phyloP scores from a whole-genome alignment of 495 filamentous ascomycete genomes.

The Alectoria sarmentosa region DNA sequence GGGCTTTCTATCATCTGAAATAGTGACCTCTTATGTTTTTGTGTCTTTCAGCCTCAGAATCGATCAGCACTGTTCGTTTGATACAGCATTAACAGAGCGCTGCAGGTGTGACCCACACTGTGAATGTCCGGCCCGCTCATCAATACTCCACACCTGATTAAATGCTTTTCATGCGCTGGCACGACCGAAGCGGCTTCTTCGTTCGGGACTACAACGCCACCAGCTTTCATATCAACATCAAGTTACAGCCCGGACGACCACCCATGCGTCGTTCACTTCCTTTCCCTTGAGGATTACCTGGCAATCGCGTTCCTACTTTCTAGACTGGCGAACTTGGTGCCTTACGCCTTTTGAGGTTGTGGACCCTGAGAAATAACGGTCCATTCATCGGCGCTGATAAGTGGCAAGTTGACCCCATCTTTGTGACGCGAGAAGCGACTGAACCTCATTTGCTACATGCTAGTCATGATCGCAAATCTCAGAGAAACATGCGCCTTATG shows the following conservation, averaged over 20 bases:
- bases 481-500: not conserved
- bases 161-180: not conserved
- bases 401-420: too few relatives aligned
- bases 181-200: too few relatives aligned
- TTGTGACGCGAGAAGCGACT: not conserved
- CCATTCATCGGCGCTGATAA: too few relatives aligned
- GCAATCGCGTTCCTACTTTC: not conserved
- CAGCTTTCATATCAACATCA: not conserved
- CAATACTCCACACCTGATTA: not conserved
- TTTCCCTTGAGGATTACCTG: not conserved
- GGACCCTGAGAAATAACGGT: too few relatives aligned
- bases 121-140: too few relatives aligned
- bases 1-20: not conserved
- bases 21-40: too few relatives aligned
- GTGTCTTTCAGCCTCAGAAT: too few relatives aligned
- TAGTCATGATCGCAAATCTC: not conserved
- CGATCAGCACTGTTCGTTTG: not conserved
- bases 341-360: not conserved
- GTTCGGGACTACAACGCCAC: too few relatives aligned
- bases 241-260: not conserved
- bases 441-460: not conserved
- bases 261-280: not conserved
- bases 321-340: not conserved
- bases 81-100: not conserved
- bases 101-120: not conserved